These are phyloP conservation scores for Globisporangium spinosum DNA, from an alignment of 352 stramenopile genomes.

Conservation along the genomic window DNA sequence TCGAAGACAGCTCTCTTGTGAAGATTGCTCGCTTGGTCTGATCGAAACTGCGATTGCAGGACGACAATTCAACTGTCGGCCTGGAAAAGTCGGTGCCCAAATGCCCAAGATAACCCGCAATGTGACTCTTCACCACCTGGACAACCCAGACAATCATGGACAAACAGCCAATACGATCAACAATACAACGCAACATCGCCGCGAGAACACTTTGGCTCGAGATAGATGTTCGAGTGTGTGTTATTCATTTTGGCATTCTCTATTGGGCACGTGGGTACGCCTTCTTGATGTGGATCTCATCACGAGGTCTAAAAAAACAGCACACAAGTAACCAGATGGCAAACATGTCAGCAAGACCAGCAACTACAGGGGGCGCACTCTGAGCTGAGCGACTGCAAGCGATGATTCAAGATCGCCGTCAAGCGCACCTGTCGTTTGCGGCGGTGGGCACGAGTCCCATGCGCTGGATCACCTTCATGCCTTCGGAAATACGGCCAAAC, in stretches of 20 bases:
- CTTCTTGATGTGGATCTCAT: constrained; percentile 72
- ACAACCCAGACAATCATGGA: no score
- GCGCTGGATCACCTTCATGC: constrained; percentile 92
- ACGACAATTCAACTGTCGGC: neutral
- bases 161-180: neutral
- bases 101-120: neutral
- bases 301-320: constrained; percentile 46
- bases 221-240: constrained; percentile 1
- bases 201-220: neutral
- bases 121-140: constrained; percentile 4
- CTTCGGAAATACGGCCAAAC: constrained; percentile 89
- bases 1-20: neutral
- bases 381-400: neutral
- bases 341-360: neutral
- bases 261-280: constrained; percentile 66
- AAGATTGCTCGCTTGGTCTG: neutral
- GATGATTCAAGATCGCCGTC: neutral
- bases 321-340: neutral
- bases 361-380: neutral
- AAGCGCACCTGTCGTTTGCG: constrained; percentile 70
- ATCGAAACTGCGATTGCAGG: neutral
- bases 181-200: neutral
- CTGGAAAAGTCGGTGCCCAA: neutral
- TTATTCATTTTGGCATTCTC: neutral
- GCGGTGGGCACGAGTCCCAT: constrained; percentile 89